A percentile compares a stretch with the other conserved stretches of the same genome.
phyloP scores from a whole-genome alignment of 2,329 filamentous ascomycete species.

The Colletotrichum sp. region DNA sequence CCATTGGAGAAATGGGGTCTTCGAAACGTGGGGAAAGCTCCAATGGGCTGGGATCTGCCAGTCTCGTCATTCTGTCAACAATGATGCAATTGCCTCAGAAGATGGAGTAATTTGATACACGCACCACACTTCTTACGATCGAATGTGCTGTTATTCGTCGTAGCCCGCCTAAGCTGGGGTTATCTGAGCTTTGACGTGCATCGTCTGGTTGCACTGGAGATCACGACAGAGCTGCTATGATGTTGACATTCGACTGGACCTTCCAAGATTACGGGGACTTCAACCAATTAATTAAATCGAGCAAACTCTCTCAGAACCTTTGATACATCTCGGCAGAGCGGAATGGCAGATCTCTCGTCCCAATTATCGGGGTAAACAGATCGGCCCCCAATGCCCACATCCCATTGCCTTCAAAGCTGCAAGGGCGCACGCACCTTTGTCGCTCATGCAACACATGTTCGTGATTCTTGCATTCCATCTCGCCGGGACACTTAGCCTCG shows the following conservation, averaged over 20 bases:
- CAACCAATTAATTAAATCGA: neutral
- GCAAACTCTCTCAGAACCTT: neutral
- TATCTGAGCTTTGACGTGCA: neutral
- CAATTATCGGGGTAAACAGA: neutral
- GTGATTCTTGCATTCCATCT: neutral
- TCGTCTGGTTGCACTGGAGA: neutral
- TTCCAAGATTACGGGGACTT: neutral
- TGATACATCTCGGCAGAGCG: neutral
- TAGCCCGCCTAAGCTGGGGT: neutral
- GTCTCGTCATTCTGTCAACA: neutral
- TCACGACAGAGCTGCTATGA: neutral
- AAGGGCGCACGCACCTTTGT: neutral
- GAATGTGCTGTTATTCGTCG: neutral
- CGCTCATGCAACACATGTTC: neutral
- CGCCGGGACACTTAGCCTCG: neutral
- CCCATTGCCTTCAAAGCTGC: neutral
- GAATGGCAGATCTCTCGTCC: neutral
- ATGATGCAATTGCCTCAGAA: conserved; percentile 1
- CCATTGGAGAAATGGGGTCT: neutral
- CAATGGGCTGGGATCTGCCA: neutral
- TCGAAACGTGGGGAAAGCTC: neutral
- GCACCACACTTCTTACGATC: neutral
- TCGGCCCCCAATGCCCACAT: neutral
- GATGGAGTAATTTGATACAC: neutral
- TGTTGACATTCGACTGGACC: neutral